Evolutionary conservation across 2,329 filamentous ascomycete species (phyloP).

Genomic region (Penicillium polonicum): DNA sequence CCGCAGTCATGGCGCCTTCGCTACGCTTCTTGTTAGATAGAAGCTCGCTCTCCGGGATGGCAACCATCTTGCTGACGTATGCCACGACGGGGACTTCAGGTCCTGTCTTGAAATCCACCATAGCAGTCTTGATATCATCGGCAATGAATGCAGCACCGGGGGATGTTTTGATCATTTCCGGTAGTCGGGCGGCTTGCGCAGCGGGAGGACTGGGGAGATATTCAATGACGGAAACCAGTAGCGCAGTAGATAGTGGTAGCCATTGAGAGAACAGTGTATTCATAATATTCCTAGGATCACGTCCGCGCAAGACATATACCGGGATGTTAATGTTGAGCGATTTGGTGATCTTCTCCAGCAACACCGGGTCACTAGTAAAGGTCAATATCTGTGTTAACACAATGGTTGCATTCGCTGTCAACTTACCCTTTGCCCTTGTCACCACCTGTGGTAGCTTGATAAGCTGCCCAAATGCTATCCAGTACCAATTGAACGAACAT

Average conservation of each 20-base stretch:
- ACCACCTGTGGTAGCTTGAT: slow-evolving; percentile 82
- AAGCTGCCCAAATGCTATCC: slow-evolving; percentile 94
- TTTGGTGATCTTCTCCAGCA: slow-evolving; percentile 93
- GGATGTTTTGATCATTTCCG: slow-evolving; percentile 73
- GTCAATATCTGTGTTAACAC: slow-evolving; percentile 33
- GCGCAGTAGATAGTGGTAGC: slow-evolving; percentile 87
- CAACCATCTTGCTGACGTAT: slow-evolving; percentile 98
- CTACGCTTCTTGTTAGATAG: slow-evolving; percentile 75
- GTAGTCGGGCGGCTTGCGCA: slow-evolving; percentile 78
- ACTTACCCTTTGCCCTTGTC: slow-evolving; percentile 76
- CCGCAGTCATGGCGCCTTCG: slow-evolving; percentile 71
- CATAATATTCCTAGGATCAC: slow-evolving; percentile 79
- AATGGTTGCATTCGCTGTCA: slow-evolving; percentile 21
- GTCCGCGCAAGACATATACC: slow-evolving; percentile 77
- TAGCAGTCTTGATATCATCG: slow-evolving; percentile 69
- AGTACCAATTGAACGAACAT: slow-evolving; percentile 97
- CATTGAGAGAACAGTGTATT: slow-evolving; percentile 84
- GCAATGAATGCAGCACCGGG: slow-evolving; percentile 74
- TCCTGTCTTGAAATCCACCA: slow-evolving; percentile 73
- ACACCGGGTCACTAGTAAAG: slow-evolving; percentile 62
- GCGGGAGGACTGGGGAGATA: slow-evolving; percentile 78
- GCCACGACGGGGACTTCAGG: slow-evolving; percentile 77
- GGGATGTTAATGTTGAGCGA: slow-evolving; percentile 81
- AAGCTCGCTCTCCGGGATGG: slow-evolving; percentile 86
- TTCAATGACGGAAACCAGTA: slow-evolving; percentile 91